Base-by-base conservation (phyloP, 176 grass and related monocot genomes). In the Paspalum notatum region DNA sequence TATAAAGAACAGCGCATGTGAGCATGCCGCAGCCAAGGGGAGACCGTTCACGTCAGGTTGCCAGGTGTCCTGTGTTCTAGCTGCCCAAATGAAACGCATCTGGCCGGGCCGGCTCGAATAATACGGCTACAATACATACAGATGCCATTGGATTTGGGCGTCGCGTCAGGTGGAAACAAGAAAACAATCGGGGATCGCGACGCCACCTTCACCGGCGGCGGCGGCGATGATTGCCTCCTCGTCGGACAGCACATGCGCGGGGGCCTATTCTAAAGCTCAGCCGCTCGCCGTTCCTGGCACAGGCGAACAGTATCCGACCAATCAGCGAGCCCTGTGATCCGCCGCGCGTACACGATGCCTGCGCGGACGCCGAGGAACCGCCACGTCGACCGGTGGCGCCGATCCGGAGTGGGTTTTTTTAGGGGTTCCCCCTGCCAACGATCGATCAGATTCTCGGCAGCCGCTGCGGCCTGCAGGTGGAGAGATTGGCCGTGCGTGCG, bases 221-320 rank as follows among this genome's bases (percentile, higher is more conserved):
- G 14, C 22, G 75, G 8, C 8, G 50, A 79, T 88, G 80, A 88
- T 88, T 88, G 86, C 80, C 11, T 9, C 78, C 15, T 14, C 53
- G 44, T 37, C 59, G 62, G 62, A 38, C 62, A 76, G 85, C 85
- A 88, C 86, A 88, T 88, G 75, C 75, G 53, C 53, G 2, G 42
- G 55, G 14, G 62, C 44, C 71, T 75, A 67, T 75, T 66, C 21
- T 65, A n/a, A n/a, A 45, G 51, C n/a, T 9, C 0, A 61, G 53
- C 39, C 49, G 38, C 15, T 17, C 59, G 60, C 20, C 32, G 57
- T 0, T 37, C 51, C 24, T 71, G 27, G n/a, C 70, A 74, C 70
- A 75, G n/a, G 16, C 56, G 57, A 73, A 52, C 80, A 75, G 38
- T 62, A n/a, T n/a, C n/a, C n/a, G n/a, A n/a, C n/a, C n/a, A n/a